phyloP scores from a whole-genome alignment of 371 early-diverging fungal species.

The Saksenaea oblongispora region DNA sequence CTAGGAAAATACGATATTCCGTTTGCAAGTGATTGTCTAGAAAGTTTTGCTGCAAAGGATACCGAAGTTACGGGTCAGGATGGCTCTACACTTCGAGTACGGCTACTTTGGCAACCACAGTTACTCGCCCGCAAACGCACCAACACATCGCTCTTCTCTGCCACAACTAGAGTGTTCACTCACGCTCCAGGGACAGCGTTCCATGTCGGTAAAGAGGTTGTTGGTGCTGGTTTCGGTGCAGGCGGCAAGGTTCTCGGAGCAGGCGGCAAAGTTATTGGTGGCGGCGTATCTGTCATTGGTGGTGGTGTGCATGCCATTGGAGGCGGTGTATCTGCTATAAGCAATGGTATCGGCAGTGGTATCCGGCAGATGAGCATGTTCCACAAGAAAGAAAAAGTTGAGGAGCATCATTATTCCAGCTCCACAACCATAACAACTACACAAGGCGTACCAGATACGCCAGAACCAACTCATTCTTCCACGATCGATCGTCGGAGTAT shows the following conservation, averaged over 20 bases:
- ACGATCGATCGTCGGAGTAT: background rate
- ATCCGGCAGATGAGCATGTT: constrained; percentile 38
- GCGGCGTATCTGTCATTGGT: constrained; percentile 32
- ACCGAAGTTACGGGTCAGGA: constrained; percentile 25
- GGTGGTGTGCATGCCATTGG: constrained; percentile 15
- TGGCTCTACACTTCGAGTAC: constrained; percentile 31
- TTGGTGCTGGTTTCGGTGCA: constrained; percentile 32
- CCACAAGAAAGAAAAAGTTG: constrained; percentile 25
- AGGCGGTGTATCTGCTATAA: constrained; percentile 10
- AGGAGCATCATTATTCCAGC: constrained; percentile 8
- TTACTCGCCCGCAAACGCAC: constrained; percentile 45
- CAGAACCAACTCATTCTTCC: background rate
- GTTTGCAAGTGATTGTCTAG: constrained; percentile 31
- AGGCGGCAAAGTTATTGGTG: constrained; percentile 40
- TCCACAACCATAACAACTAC: background rate
- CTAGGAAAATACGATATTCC: constrained; percentile 45
- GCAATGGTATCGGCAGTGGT: constrained; percentile 26
- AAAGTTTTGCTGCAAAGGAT: constrained; percentile 41
- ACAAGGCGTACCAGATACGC: background rate
- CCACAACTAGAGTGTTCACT: constrained; percentile 47
- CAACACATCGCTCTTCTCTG: constrained; percentile 36
- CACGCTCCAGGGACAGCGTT: constrained; percentile 42
- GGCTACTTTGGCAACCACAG: constrained; percentile 51
- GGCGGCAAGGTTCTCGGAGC: constrained; percentile 36
- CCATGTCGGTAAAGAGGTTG: constrained; percentile 31